phyloP scores from a whole-genome alignment of 345 rosid species.

The Eucalyptus tenuipes region DNA sequence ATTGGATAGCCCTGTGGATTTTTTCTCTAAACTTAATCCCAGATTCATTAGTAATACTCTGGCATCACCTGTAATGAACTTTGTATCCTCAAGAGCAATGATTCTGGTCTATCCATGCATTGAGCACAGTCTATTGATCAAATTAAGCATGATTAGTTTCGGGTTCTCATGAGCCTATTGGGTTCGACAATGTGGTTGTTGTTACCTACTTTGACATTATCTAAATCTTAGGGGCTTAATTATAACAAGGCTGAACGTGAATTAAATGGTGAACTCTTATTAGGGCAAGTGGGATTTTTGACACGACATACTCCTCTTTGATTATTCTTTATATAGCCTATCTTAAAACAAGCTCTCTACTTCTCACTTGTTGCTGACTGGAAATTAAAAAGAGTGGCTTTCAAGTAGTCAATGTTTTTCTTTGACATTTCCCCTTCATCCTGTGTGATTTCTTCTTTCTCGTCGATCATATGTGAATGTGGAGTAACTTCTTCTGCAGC shows the following conservation, averaged over 20 bases:
- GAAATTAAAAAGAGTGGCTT: background rate
- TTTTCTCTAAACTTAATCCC: background rate
- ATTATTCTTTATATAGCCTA: background rate
- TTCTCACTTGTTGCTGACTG: background rate
- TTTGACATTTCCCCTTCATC: background rate
- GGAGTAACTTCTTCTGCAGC: background rate
- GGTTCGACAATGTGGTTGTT: background rate
- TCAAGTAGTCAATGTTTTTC: background rate
- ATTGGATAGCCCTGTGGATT: background rate
- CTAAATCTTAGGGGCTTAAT: too few relatives aligned
- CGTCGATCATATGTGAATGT: too few relatives aligned
- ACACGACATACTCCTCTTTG: too few relatives aligned
- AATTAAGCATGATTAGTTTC: background rate
- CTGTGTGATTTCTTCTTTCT: background rate
- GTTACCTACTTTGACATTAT: background rate
- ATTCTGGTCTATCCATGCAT: background rate
- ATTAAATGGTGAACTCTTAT: too few relatives aligned
- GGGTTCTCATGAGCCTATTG: background rate
- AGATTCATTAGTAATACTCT: background rate
- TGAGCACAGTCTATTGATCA: background rate
- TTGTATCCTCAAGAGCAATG: background rate
- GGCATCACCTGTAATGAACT: background rate
- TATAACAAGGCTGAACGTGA: too few relatives aligned
- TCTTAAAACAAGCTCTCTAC: background rate
- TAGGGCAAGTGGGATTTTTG: too few relatives aligned